Base-by-base conservation (phyloP, 371 early-diverging fungal species). In the Mortierella polycephala region DNA sequence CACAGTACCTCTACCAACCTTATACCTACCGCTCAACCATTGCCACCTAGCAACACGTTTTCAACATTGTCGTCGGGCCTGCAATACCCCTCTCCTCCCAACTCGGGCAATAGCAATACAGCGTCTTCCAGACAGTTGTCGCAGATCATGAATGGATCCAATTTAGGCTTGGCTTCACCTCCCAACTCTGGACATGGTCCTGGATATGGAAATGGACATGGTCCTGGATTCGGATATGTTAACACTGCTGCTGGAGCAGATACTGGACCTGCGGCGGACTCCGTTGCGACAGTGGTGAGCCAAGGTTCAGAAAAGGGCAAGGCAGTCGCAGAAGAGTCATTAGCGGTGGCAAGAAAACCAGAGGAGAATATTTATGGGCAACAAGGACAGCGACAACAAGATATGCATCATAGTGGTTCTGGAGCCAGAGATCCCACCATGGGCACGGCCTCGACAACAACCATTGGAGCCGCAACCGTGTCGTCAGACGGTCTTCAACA, bases 1-100 rank as follows among this genome's bases (percentile, higher is more conserved):
- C 70, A 76, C 37, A 71, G 76, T 23, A 76, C 76, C 6, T 62
- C 76, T 16, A 46, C 67, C 51, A 70, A 67, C 39, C 16, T 71
- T 39, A n/a, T 71, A 3, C 60, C 76, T 40, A 46, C 55, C 1
- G 49, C 66, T 0, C 63, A 55, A 37, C 42, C 62, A 45, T 40
- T 21, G 37, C 18, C 55, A 1, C 30, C 57, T 3, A 55, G 11
- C 39, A 49, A 30, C 30, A 37, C 16, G 23, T 21, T 39, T 13
- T 42, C 52, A 52, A 5, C 59, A 9, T n/a, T 40, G 30, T 16
- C 52, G 23, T 40, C 57, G 57, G 30, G 30, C 30, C 30, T 30
- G 30, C 30, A 30, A 4, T 30, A 30, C 4, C 30, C 30, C 4
- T 30, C 30, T 30, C 30, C 30, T 30, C 30, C 41, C 57, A 54